Conservation (phyloP, 768 basidiomycete species). For the Chlorophyllum brunneum region DNA sequence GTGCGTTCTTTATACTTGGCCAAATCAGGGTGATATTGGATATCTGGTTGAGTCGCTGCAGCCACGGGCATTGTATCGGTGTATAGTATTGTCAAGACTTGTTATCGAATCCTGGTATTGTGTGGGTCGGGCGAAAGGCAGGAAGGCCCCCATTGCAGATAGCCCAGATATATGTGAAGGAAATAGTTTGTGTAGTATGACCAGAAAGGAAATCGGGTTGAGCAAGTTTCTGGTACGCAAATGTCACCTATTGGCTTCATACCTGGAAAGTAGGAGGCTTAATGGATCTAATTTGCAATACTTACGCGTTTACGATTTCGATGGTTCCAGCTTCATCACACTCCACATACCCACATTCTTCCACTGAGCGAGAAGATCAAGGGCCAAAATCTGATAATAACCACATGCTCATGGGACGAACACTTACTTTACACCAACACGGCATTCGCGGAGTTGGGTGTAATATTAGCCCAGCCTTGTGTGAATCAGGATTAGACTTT, state of each 20-base stretch:
- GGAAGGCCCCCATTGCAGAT: neutral
- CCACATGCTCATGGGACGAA: conserved; percentile 4
- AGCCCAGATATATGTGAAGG: conserved; percentile 6
- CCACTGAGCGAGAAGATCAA: no score
- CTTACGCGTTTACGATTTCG: neutral
- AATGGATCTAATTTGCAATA: neutral
- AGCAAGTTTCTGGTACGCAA: neutral
- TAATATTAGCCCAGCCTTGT: neutral
- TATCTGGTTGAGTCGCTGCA: conserved; percentile 28
- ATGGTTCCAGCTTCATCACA: neutral
- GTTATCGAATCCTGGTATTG: no score
- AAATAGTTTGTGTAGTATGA: neutral
- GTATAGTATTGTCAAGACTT: neutral
- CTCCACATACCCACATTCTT: neutral
- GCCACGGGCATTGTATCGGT: neutral
- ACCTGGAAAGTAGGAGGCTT: neutral
- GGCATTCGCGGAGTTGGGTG: neutral
- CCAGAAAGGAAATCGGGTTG: neutral
- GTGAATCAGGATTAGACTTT: neutral
- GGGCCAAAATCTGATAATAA: neutral
- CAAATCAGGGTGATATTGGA: conserved; percentile 34
- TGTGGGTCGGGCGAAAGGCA: neutral
- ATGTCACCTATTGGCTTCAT: neutral
- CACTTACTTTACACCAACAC: neutral
- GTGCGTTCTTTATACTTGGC: conserved; percentile 36